Evolutionary conservation across 148 eudicot species (phyloP), one percentile per base, ranked within the genome.

Genomic region (Vaccinium corymbosum): DNA sequence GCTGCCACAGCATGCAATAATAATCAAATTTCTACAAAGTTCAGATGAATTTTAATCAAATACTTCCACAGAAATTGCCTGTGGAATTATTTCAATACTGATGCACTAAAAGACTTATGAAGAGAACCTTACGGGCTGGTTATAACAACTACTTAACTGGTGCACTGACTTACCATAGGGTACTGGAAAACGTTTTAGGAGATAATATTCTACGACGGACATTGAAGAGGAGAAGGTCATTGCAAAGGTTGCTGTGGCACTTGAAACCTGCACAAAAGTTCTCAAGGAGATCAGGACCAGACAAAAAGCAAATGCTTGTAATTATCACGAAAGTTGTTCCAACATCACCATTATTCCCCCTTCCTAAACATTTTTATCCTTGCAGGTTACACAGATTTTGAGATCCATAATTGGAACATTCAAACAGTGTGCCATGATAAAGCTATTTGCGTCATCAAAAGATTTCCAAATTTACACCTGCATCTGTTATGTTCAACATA

Each of bases 201-300:
- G 98, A 87, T 95, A 95, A 83, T 94, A 95, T 88, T 95, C 98
- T 29, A 95, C 91, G 25, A 94, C 98, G 4, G 98, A 95, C 98
- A 95, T 95, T 7, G 98, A 94, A 25, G 98, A 92, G 68, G 98
- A 95, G 90, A 95, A 95, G 81, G 90, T 91, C 98, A 95, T 95
- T 77, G 97, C 98, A 83, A 95, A 95, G 76, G 98, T 93, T 81
- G 98, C 98, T 6, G 98, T 95, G 81, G 98, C 98, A 93, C 98
- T 94, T 80, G 98, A 92, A 53, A 95, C 98, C 98, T 95, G 90
- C 81, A 79, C 20, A 86, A 49, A 85, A 72, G 27, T 49, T 73
- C 35, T 61, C 76, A 51, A 25, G 32, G 64, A 80, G 84, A 64
- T 85, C 59, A 61, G 51, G 55, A 57, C 13, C 35, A 15, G 64